These are phyloP conservation scores for Pezicula carpinea DNA, from an alignment of 2,329 filamentous ascomycete genomes.

Conservation along the genomic window DNA sequence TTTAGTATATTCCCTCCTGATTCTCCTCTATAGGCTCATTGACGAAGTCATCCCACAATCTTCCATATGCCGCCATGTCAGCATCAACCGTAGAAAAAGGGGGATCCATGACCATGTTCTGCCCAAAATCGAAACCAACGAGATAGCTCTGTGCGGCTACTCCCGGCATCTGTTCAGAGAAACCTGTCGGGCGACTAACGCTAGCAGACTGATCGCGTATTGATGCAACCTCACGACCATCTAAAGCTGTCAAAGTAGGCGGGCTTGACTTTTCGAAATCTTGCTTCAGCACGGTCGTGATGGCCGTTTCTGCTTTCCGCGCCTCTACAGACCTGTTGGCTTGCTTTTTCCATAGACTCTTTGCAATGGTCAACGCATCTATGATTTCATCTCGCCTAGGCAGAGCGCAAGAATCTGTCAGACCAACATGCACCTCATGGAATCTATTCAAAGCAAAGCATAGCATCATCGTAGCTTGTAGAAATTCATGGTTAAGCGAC, in stretches of 20 bases:
- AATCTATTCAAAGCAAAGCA: neutral
- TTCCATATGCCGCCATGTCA: neutral
- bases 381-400: neutral
- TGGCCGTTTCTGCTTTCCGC: neutral
- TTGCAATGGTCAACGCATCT: neutral
- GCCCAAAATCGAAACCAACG: neutral
- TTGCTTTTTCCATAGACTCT: neutral
- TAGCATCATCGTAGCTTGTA: constrained; percentile 1
- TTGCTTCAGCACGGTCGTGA: neutral
- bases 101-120: neutral
- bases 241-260: neutral
- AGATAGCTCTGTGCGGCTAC: neutral
- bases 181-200: neutral
- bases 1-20: neutral
- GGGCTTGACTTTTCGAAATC: neutral
- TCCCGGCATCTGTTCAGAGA: neutral
- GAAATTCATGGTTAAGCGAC: neutral
- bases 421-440: neutral
- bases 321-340: neutral
- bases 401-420: neutral
- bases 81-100: neutral
- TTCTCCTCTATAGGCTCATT: neutral
- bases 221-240: neutral
- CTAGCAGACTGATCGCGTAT: neutral
- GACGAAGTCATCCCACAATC: neutral